phyloP scores from a whole-genome alignment of 805 yeast genomes.

The Spathaspora gorwiae region DNA sequence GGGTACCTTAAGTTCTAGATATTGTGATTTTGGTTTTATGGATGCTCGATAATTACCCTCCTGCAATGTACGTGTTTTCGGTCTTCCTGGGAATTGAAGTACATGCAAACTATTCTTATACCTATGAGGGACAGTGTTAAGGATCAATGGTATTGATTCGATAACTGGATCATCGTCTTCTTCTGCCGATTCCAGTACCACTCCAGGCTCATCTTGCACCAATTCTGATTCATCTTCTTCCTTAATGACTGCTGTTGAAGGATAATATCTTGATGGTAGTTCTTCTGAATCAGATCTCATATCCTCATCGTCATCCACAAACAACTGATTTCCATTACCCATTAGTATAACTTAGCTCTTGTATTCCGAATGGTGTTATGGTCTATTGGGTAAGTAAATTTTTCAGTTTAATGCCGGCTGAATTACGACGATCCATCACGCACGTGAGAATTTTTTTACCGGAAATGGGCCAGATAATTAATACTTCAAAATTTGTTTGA shows the following conservation, averaged over 20 bases:
- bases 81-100: slow-evolving; percentile 52
- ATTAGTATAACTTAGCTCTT: background rate
- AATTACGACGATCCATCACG: background rate
- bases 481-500: no score
- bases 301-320: slow-evolving; percentile 23
- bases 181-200: background rate
- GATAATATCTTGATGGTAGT: slow-evolving; percentile 9
- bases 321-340: slow-evolving; percentile 8
- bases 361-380: no score
- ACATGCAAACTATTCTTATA: slow-evolving; percentile 29
- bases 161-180: slow-evolving; percentile 35
- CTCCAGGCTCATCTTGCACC: background rate
- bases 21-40: slow-evolving; percentile 57
- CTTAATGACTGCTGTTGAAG: slow-evolving; percentile 6
- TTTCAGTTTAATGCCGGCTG: no score
- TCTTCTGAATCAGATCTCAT: slow-evolving; percentile 3
- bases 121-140: slow-evolving; percentile 21
- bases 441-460: background rate
- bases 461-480: no score
- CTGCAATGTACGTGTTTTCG: slow-evolving; percentile 37
- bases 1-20: slow-evolving; percentile 75
- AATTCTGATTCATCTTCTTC: slow-evolving; percentile 3
- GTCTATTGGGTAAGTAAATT: no score
- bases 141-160: slow-evolving; percentile 32
- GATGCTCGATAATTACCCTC: slow-evolving; percentile 38